Evolutionary conservation across 257 asterid species (phyloP), one percentile per base, ranked within the genome.

Genomic region (Nicotiana attenuata): DNA sequence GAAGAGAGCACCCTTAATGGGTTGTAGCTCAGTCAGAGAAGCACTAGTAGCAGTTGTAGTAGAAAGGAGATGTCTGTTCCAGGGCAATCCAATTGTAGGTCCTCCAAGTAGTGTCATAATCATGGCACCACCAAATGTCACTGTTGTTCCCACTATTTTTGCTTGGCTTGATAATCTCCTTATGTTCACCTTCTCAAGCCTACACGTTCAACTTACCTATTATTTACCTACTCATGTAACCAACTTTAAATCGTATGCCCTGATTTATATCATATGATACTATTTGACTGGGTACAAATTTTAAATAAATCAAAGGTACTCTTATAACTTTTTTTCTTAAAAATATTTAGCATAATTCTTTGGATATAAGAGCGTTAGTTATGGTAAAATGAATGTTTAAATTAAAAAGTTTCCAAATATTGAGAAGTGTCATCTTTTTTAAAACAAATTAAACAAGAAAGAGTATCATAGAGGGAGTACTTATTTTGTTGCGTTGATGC

Each of bases 101-200:
- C 98, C 98, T 26, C 33, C 65, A 0, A 89, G 47, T 10, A 94
- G 81, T 26, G 97, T 90, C 95, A 94, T 86, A 8, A 94, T 85
- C 97, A 91, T 91, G 3, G 98, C 97, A 31, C 98, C 98, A 16
- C 94, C 90, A 19, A 90, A 87, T 0, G 97, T 92, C 3, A 91
- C 91, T 20, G 89, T 6, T 28, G 97, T 94, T 50, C 98, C 98
- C 14, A 85, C 5, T 3, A 94, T 81, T 80, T 92, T 92, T 9
- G 90, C 95, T 64, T 88, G 93, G 82, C 94, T 92, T 3, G 75
- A 80, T 31, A 90, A 6, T 19, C 81, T 87, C 65, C 53, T 90
- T 68, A 90, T 56, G 41, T 90, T 88, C 88, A 92, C 92, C 83
- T 81, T 85, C 87, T 94, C 98, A 47, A 92, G 81, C 87, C 97